Evolutionary conservation across 768 basidiomycete species (phyloP).

Genomic region (Russula abietina): DNA sequence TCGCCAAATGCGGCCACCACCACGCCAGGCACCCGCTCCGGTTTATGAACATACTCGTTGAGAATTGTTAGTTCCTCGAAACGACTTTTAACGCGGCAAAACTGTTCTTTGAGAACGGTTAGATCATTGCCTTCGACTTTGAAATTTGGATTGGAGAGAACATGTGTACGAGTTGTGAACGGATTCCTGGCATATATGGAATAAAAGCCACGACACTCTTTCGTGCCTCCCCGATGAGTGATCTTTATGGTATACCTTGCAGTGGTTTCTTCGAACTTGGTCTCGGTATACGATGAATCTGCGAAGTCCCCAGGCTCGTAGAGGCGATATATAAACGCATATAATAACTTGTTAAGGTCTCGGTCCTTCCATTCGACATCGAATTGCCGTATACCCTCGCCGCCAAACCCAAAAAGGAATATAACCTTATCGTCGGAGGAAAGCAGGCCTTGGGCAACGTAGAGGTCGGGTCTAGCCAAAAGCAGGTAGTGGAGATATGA

Average conservation of each 20-base stretch:
- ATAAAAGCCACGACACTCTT: no score
- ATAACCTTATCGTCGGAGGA: no score
- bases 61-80: not conserved
- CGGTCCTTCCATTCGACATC: no score
- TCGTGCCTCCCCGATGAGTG: no score
- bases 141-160: not conserved
- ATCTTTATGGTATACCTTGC: no score
- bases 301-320: not conserved
- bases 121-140: not conserved
- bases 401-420: not conserved
- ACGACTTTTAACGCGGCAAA: not conserved
- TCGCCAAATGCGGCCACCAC: not conserved
- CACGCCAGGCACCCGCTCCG: not conserved
- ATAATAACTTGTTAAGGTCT: no score
- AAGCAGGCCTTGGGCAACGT: not conserved
- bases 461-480: slow-evolving; percentile 1
- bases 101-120: not conserved
- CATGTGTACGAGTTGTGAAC: not conserved
- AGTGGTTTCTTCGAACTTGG: not conserved
- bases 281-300: not conserved
- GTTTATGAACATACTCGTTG: not conserved
- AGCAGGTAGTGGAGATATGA: slow-evolving; percentile 1
- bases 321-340: no score
- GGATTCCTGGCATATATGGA: not conserved
- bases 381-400: not conserved